Evolutionary conservation across 2,329 filamentous ascomycete species (phyloP).

Genomic region (Colletotrichum cordylinicola): DNA sequence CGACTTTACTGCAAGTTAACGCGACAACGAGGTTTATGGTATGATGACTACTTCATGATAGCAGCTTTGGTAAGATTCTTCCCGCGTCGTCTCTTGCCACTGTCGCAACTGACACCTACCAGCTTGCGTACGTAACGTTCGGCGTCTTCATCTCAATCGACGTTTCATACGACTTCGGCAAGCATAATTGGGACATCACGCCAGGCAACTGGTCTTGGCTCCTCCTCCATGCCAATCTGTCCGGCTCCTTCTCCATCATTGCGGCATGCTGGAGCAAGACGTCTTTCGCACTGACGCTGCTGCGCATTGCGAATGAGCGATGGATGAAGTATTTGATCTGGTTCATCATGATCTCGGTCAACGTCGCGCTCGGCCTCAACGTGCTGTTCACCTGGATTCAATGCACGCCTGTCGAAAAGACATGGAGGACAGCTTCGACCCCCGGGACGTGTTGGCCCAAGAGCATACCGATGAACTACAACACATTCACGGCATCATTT

Average conservation of each 20-base stretch:
- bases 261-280: constrained; percentile 33
- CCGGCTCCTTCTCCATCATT: constrained; percentile 24
- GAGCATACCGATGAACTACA: constrained; percentile 32
- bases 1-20: constrained; percentile 26
- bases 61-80: constrained; percentile 23
- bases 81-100: background rate
- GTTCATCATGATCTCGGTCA: constrained; percentile 29
- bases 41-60: constrained; percentile 25
- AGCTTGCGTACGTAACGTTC: constrained; percentile 12
- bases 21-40: constrained; percentile 18
- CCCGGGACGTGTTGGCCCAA: constrained; percentile 31
- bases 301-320: constrained; percentile 27
- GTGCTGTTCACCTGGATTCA: constrained; percentile 31
- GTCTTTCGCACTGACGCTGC: constrained; percentile 32
- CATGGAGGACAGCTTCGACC: constrained; percentile 24
- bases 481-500: constrained; percentile 33
- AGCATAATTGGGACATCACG: constrained; percentile 19
- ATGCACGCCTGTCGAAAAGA: constrained; percentile 30
- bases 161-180: constrained; percentile 20
- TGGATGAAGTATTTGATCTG: constrained; percentile 30
- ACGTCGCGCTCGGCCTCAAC: constrained; percentile 25
- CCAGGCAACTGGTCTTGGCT: constrained; percentile 14
- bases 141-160: constrained; percentile 12
- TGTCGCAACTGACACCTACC: background rate
- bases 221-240: constrained; percentile 22